phyloP scores from a whole-genome alignment of 2,329 filamentous ascomycete species.

The Aspergillus quadricinctus region DNA sequence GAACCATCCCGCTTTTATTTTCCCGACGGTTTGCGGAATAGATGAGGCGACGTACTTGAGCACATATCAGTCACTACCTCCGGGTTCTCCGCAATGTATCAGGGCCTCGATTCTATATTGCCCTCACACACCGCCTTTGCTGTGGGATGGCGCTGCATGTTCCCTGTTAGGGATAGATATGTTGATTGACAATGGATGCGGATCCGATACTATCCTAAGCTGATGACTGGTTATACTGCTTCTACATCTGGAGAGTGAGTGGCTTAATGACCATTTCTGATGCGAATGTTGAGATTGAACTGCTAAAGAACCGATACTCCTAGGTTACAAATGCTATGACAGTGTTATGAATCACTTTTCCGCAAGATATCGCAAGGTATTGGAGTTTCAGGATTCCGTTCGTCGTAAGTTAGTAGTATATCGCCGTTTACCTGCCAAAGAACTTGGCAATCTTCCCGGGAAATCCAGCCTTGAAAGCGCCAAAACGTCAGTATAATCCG shows the following conservation, averaged over 20 bases:
- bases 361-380: neutral
- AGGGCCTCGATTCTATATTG: conserved; percentile 26
- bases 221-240: neutral
- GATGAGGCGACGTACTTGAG: conserved; percentile 15
- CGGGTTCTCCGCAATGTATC: conserved; percentile 22
- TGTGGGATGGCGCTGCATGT: neutral
- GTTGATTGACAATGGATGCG: neutral
- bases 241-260: neutral
- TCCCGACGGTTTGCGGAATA: conserved; percentile 2
- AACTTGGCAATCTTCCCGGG: conserved; percentile 1
- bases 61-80: conserved; percentile 6
- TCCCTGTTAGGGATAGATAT: neutral
- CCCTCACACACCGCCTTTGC: conserved; percentile 21
- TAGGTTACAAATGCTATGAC: neutral
- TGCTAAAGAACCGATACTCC: neutral
- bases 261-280: neutral
- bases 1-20: conserved; percentile 47
- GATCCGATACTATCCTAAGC: neutral
- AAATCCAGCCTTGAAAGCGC: conserved; percentile 2
- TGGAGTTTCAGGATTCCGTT: neutral
- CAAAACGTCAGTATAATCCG: neutral
- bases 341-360: neutral
- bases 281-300: neutral
- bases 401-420: neutral
- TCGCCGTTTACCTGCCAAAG: neutral